Evolutionary conservation across 495 filamentous ascomycete genomes (phyloP).

Genomic region (Chaetomium tenue): DNA sequence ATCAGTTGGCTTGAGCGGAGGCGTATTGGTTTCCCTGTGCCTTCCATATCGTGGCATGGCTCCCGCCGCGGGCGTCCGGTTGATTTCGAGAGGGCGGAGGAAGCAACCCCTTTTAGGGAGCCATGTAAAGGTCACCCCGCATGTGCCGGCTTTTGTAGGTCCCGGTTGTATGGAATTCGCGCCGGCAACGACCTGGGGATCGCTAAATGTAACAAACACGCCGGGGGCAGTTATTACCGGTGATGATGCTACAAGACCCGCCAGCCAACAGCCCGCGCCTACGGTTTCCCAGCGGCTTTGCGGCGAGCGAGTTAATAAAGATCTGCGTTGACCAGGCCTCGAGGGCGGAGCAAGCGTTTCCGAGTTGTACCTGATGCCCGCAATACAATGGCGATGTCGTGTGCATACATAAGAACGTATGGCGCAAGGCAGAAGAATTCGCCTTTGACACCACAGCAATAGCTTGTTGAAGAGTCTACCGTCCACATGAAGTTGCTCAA

Average conservation of each 20-base stretch:
- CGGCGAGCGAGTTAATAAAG: slow-evolving; percentile 16
- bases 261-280: background rate
- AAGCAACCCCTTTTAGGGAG: slow-evolving; percentile 19
- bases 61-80: slow-evolving; percentile 14
- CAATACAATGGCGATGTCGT: slow-evolving; percentile 3
- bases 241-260: background rate
- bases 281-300: too few relatives aligned
- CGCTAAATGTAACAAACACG: background rate
- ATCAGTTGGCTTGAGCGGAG: too few relatives aligned
- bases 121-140: slow-evolving; percentile 1
- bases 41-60: background rate
- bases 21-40: background rate
- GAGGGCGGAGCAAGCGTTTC: slow-evolving; percentile 32
- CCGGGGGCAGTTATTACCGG: background rate
- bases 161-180: slow-evolving; percentile 16
- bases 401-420: slow-evolving; percentile 10
- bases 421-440: background rate
- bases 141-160: slow-evolving; percentile 2
- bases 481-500: slow-evolving; percentile 44
- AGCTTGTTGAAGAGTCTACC: background rate
- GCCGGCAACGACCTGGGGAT: background rate
- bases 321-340: slow-evolving; percentile 14
- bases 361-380: slow-evolving; percentile 18
- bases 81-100: slow-evolving; percentile 27
- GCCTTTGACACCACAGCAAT: background rate